phyloP scores from a whole-genome alignment of 208 protist species.

The Sergeia podlipaevii region DNA sequence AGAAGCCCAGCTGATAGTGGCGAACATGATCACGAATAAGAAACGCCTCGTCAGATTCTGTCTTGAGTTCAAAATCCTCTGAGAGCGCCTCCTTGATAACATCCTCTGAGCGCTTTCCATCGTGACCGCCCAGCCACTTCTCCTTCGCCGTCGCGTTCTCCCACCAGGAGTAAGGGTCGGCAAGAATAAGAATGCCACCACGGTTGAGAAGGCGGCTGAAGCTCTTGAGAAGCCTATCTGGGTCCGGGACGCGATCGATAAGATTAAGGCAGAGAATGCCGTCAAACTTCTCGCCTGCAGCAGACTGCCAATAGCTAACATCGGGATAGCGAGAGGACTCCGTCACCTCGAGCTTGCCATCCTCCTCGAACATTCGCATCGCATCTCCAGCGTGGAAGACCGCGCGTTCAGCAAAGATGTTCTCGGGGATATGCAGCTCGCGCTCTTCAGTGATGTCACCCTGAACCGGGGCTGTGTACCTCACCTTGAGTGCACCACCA shows the following conservation, averaged over 20 bases:
- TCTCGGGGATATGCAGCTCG: slow-evolving; percentile 27
- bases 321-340: slow-evolving; percentile 28
- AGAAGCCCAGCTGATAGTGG: slow-evolving; percentile 85
- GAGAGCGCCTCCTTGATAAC: slow-evolving; percentile 53
- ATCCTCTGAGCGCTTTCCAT: slow-evolving; percentile 50
- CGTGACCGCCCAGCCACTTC: slow-evolving; percentile 73
- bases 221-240: slow-evolving; percentile 45
- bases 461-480: slow-evolving; percentile 53
- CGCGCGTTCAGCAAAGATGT: too few species aligned
- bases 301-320: slow-evolving; percentile 46
- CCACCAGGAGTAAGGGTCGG: slow-evolving; percentile 86
- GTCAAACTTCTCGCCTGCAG: slow-evolving; percentile 61
- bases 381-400: slow-evolving; percentile 61
- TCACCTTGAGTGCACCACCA: slow-evolving; percentile 18
- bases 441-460: slow-evolving; percentile 51
- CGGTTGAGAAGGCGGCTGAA: slow-evolving; percentile 32
- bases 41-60: slow-evolving; percentile 76
- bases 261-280: slow-evolving; percentile 77
- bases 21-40: slow-evolving; percentile 85
- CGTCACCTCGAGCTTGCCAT: slow-evolving; percentile 4
- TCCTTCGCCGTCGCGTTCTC: slow-evolving; percentile 50
- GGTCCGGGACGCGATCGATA: slow-evolving; percentile 78
- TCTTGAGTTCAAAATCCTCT: slow-evolving; percentile 67
- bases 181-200: slow-evolving; percentile 72
- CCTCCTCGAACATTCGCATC: slow-evolving; percentile 45